These are phyloP conservation scores for Myxozyma vanderwaltii DNA, from an alignment of 805 yeast species.

Conservation along the genomic window DNA sequence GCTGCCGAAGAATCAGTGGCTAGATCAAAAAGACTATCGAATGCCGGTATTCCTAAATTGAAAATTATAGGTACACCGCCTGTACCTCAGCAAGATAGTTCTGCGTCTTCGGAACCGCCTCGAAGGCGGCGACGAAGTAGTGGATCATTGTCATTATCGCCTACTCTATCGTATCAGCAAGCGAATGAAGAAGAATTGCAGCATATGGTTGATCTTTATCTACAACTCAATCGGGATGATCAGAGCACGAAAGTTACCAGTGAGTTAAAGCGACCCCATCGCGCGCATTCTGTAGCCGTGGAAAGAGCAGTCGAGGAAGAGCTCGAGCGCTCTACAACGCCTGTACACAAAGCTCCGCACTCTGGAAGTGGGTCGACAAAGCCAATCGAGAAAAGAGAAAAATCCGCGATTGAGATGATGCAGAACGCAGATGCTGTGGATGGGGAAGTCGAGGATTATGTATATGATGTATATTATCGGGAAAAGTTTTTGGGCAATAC, in stretches of 20 bases:
- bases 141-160: slow-evolving; percentile 26
- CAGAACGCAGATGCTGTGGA: slow-evolving; percentile 25
- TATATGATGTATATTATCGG: slow-evolving; percentile 84
- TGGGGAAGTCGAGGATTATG: slow-evolving; percentile 64
- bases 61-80: slow-evolving; percentile 9
- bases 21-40: not conserved
- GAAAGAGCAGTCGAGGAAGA: not conserved
- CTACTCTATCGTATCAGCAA: slow-evolving; percentile 24
- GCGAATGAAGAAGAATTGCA: slow-evolving; percentile 33
- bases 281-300: not conserved
- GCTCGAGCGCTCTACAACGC: not conserved
- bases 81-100: not conserved
- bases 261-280: slow-evolving; percentile 21
- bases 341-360: not conserved
- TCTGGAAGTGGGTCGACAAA: not conserved
- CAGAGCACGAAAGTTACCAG: not conserved
- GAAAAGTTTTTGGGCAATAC: slow-evolving; percentile 47
- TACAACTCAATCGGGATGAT: slow-evolving; percentile 24
- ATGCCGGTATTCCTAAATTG: slow-evolving; percentile 22
- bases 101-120: not conserved
- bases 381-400: not conserved
- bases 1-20: slow-evolving; percentile 12
- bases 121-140: slow-evolving; percentile 15
- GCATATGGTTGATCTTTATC: slow-evolving; percentile 30
- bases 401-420: not conserved